A percentile compares a stretch with the other conserved stretches of the same genome.
These are phyloP conservation scores for Alternaria sp. DNA, from an alignment of 2,329 filamentous ascomycete genomes.

Conservation along the genomic window DNA sequence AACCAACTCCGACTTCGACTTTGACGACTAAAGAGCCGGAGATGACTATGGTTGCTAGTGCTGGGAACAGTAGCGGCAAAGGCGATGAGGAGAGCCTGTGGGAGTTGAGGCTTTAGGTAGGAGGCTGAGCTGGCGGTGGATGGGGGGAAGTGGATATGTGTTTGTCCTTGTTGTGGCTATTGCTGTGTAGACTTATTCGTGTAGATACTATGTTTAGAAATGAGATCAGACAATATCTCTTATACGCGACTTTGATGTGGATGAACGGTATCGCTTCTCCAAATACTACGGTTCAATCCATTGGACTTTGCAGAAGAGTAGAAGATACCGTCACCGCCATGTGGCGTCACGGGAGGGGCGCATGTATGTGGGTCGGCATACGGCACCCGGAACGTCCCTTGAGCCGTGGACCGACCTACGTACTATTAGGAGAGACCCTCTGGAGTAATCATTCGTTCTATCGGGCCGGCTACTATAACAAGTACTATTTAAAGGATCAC, in stretches of 20 bases:
- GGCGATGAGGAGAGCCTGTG: neutral
- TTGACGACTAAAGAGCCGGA: neutral
- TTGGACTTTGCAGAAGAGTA: neutral
- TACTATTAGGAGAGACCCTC: too few relatives aligned
- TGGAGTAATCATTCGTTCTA: neutral
- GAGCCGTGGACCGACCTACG: too few relatives aligned
- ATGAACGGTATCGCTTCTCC: neutral
- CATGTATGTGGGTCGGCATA: neutral
- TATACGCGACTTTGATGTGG: neutral
- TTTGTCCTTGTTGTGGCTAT: neutral
- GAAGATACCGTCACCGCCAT: neutral
- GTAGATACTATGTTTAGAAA: neutral
- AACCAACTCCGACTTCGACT: neutral
- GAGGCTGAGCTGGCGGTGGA: neutral
- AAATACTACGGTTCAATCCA: fast-evolving
- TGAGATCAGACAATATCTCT: neutral
- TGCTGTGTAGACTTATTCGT: neutral
- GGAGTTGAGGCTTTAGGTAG: neutral
- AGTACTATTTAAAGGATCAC: neutral
- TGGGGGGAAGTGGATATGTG: neutral
- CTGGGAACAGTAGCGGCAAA: neutral
- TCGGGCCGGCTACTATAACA: neutral
- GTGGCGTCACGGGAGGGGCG: neutral
- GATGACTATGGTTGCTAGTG: neutral
- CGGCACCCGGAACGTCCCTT: neutral